phyloP scores from a whole-genome alignment of 768 basidiomycete species.

The Amanita jacksonii region DNA sequence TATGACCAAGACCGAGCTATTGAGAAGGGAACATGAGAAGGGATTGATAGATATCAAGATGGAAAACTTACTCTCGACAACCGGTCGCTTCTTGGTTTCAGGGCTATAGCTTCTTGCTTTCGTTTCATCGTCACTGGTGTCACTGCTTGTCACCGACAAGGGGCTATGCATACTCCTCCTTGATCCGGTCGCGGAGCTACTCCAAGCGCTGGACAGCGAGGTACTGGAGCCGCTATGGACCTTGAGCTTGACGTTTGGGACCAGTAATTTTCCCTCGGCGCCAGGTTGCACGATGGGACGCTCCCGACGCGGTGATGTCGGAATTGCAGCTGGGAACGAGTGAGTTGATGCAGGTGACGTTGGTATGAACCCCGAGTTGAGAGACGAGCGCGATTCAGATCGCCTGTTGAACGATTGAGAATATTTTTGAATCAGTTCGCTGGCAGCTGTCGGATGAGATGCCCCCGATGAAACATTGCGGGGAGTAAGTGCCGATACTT shows the following conservation, averaged over 20 bases:
- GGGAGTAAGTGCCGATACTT: slow-evolving; percentile 14
- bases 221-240: slow-evolving; percentile 27
- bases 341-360: slow-evolving; percentile 27
- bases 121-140: slow-evolving; percentile 22
- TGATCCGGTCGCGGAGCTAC: slow-evolving; percentile 15
- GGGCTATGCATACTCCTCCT: slow-evolving; percentile 24
- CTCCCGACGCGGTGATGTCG: slow-evolving; percentile 31
- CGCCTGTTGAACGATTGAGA: slow-evolving; percentile 47
- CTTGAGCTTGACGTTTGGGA: slow-evolving; percentile 33
- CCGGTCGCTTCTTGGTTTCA: slow-evolving; percentile 26
- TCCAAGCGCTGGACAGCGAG: slow-evolving; percentile 27
- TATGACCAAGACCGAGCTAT: slow-evolving; percentile 70
- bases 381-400: slow-evolving; percentile 37
- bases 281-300: slow-evolving; percentile 47
- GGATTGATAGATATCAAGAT: not conserved
- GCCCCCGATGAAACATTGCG: slow-evolving; percentile 9
- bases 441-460: slow-evolving; percentile 21
- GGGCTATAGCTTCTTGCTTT: slow-evolving; percentile 15
- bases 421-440: slow-evolving; percentile 47
- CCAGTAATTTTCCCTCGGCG: slow-evolving; percentile 56
- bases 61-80: slow-evolving; percentile 36
- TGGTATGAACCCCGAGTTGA: slow-evolving; percentile 24
- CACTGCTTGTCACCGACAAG: slow-evolving; percentile 20
- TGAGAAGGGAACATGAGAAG: slow-evolving; percentile 8
- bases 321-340: slow-evolving; percentile 25